phyloP scores from a whole-genome alignment of 768 basidiomycete genomes.

The Pholiota molesta region DNA sequence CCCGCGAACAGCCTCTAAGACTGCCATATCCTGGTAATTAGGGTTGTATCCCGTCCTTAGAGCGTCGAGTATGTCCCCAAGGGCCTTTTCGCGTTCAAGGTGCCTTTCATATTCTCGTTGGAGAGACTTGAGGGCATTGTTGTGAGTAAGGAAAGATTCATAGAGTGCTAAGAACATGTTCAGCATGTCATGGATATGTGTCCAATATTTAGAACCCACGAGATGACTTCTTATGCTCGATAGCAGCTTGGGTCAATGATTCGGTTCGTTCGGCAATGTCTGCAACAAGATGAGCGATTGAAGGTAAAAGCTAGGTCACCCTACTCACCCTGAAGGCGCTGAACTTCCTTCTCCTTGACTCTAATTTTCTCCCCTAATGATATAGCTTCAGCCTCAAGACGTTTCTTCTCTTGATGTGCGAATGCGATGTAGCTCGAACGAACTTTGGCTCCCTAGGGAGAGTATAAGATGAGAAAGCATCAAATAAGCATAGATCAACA shows the following conservation, averaged over 20 bases:
- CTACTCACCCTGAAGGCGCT: conserved; percentile 65
- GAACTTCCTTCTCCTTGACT: conserved; percentile 69
- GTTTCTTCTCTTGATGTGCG: conserved; percentile 88
- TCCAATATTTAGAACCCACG: conserved; percentile 51
- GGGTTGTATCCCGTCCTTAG: conserved; percentile 92
- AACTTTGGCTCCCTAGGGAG: conserved; percentile 82
- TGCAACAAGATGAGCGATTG: conserved; percentile 30
- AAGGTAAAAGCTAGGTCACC: not conserved
- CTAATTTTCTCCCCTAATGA: conserved; percentile 59
- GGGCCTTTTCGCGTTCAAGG: conserved; percentile 71
- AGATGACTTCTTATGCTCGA: conserved; percentile 86
- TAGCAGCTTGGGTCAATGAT: conserved; percentile 73
- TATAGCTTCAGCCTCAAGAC: conserved; percentile 68
- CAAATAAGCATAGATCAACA: conserved; percentile 23
- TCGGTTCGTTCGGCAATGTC: conserved; percentile 81
- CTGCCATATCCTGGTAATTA: conserved; percentile 99
- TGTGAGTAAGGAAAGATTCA: conserved; percentile 69
- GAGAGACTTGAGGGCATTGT: conserved; percentile 76
- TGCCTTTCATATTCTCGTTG: conserved; percentile 72
- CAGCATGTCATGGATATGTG: not conserved
- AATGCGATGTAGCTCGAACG: conserved; percentile 85
- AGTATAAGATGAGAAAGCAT: not conserved
- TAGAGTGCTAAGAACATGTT: conserved; percentile 65
- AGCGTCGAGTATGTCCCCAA: conserved; percentile 82
- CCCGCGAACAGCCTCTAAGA: conserved; percentile 93